Base-by-base conservation (phyloP, 2,329 filamentous ascomycete genomes). In the Mycosphaerella arachidis region DNA sequence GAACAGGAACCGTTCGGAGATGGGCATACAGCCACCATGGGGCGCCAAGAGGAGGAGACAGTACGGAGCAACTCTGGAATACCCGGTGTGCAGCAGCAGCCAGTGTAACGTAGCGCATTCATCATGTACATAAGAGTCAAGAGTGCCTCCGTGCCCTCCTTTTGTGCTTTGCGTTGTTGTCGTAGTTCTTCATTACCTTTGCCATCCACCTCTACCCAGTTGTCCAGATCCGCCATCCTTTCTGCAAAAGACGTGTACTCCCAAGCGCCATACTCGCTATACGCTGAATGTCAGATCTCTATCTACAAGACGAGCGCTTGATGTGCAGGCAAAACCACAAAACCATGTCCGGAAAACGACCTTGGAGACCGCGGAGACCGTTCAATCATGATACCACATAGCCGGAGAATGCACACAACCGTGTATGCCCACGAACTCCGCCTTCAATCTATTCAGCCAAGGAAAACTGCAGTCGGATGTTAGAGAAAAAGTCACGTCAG, bases 381-480 rank as follows among this genome's bases (percentile, higher is more conserved):
- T 52, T 35, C n/a, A 52, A 6, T 50, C 50, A 52, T 52, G 24
- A 52, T 35, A 20, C 29, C 30, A 52, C 30, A 35, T 20, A 52
- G 50, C 50, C 50, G 50, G 13, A 18, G 3, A 43, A 35, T 31
- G 30, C 27, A 27, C 10, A 50, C 20, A 13, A 29, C 13, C 24
- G 8, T 18, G 46, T 10, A 27, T 29, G 24, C 46, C 46, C 30
- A 40, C 1, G 18, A 53, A 35, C 35, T 37, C 53, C 33, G n/a
- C 9, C 37, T 43, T 16, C 8, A 10, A 13, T 35, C n/a, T 12
- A 24, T 31, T 71, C 65, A 78, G 46, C 76, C 76, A 62, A 79
- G 70, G 66, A 78, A 74, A 56, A 78, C 76, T 68, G 55, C 48
- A 53, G 24, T 29, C 13, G 24, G 8, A 48, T 45, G 56, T 62